Evolutionary conservation across 352 stramenopile genomes (phyloP).

Genomic region (Nothophytophthora sp.): DNA sequence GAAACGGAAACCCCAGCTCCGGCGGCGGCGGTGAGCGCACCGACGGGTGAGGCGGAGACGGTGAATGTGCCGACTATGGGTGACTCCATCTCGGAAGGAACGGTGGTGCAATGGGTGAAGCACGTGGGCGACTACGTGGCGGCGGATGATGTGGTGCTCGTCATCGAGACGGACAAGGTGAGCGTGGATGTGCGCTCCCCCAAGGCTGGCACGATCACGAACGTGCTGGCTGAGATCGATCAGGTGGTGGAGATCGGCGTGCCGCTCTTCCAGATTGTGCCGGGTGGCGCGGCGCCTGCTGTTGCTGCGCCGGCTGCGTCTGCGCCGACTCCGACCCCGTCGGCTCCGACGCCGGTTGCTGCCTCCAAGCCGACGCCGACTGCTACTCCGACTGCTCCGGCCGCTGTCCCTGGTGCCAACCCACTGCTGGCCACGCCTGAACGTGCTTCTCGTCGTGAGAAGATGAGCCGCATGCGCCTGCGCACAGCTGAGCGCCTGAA

Average conservation of each 20-base stretch:
- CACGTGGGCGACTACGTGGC: conserved; percentile 89
- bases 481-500: conserved; percentile 97
- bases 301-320: conserved; percentile 17
- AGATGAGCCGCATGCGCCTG: conserved; percentile 99
- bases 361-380: conserved; percentile 16
- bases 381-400: conserved; percentile 8
- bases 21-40: conserved; percentile 5
- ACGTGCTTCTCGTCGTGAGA: conserved; percentile 84
- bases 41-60: conserved; percentile 33
- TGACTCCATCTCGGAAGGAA: conserved; percentile 98
- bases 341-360: conserved; percentile 11
- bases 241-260: conserved; percentile 95
- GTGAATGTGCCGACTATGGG: conserved; percentile 85
- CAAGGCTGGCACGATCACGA: conserved; percentile 86
- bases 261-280: conserved; percentile 89
- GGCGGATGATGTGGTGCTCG: conserved; percentile 95
- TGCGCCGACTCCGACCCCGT: conserved; percentile 22
- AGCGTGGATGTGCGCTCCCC: conserved; percentile 90
- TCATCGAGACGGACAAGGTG: conserved; percentile 97
- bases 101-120: conserved; percentile 95
- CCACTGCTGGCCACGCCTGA: conserved; percentile 53
- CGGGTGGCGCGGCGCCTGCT: conserved; percentile 48
- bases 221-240: conserved; percentile 93
- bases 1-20: conserved; percentile 19
- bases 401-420: conserved; percentile 29